Conservation (phyloP, 345 rosid species). For the Gossypioides kirkii region DNA sequence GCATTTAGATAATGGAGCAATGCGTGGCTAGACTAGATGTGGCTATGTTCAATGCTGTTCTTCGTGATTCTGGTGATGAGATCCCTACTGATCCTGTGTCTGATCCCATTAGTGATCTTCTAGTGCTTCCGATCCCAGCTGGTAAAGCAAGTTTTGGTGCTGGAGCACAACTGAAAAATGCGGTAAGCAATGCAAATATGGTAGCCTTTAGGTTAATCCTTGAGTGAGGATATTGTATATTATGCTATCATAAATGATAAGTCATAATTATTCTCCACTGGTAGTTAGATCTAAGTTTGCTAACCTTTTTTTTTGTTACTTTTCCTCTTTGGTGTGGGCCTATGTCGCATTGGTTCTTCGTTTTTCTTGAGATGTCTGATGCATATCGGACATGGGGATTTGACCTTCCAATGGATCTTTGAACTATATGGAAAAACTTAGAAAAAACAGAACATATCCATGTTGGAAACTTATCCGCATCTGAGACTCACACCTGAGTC, state of each 20-base stretch:
- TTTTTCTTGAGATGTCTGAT: not conserved
- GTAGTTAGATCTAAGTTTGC: not conserved
- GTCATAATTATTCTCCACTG: not conserved
- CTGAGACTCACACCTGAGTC: not conserved
- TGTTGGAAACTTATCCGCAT: too few relatives aligned
- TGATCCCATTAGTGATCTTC: constrained; percentile 77
- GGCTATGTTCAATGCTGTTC: constrained; percentile 97
- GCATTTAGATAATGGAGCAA: constrained; percentile 84
- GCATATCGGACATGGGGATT: not conserved
- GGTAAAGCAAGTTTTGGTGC: constrained; percentile 83
- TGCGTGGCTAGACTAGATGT: constrained; percentile 89
- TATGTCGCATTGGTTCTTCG: not conserved
- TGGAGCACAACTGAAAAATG: constrained; percentile 86
- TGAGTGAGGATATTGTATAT: not conserved
- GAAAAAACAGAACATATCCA: not conserved
- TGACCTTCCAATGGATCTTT: not conserved
- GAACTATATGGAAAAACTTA: not conserved
- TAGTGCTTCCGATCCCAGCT: constrained; percentile 78
- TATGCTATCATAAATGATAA: not conserved
- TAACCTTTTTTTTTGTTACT: not conserved
- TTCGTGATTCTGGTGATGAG: constrained; percentile 78
- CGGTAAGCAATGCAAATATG: constrained; percentile 40
- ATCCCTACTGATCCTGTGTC: constrained; percentile 91
- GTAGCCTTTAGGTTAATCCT: not conserved
- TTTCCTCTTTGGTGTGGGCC: not conserved